These are phyloP conservation scores for Brettanomyces anomalus DNA, from an alignment of 805 yeast genomes.

Conservation along the genomic window DNA sequence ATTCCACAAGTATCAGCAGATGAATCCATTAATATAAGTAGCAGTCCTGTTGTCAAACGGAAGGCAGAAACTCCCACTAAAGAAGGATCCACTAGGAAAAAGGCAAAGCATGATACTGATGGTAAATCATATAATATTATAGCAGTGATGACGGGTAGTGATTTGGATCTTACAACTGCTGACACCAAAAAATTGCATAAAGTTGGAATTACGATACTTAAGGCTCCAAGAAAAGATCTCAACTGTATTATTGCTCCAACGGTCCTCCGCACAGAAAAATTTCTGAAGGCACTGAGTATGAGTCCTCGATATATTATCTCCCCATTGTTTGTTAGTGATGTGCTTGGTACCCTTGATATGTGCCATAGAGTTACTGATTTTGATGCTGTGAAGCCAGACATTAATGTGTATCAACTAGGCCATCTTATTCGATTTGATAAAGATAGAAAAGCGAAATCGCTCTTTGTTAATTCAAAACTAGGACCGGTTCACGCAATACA, in stretches of 20 bases:
- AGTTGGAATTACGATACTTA: slow-evolving; percentile 49
- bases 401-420: slow-evolving; percentile 20
- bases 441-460: slow-evolving; percentile 21
- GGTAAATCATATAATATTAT: slow-evolving; percentile 29
- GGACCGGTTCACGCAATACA: slow-evolving; percentile 12
- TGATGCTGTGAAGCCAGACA: slow-evolving; percentile 18
- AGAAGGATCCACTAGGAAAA: slow-evolving; percentile 12
- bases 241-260: slow-evolving; percentile 67
- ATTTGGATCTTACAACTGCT: slow-evolving; percentile 32
- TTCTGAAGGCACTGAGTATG: slow-evolving; percentile 57
- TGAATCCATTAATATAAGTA: not conserved
- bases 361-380: slow-evolving; percentile 18
- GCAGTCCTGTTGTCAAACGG: not conserved
- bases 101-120: slow-evolving; percentile 8
- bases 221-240: slow-evolving; percentile 32
- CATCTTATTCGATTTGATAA: slow-evolving; percentile 24
- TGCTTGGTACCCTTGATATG: slow-evolving; percentile 29
- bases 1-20: too few relatives aligned
- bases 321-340: slow-evolving; percentile 44
- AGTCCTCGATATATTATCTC: slow-evolving; percentile 44
- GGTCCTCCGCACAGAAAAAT: slow-evolving; percentile 80
- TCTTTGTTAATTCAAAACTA: slow-evolving; percentile 20
- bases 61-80: not conserved
- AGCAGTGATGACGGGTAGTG: slow-evolving; percentile 62
- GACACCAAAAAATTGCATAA: slow-evolving; percentile 35